phyloP scores from a whole-genome alignment of 495 filamentous ascomycete genomes.

The Pseudoneurospora amorphoporcata region DNA sequence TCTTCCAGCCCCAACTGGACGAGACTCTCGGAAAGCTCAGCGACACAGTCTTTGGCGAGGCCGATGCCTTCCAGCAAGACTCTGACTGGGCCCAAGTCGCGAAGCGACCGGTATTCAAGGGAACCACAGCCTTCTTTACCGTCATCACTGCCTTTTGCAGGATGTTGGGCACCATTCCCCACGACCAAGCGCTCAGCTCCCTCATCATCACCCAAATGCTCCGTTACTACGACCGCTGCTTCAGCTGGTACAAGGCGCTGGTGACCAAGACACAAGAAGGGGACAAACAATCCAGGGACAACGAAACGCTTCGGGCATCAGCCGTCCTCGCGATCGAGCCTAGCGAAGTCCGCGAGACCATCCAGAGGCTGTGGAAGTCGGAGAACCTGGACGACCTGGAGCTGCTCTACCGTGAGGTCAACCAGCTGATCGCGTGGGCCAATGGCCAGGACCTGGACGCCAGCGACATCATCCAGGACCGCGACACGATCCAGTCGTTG shows the following conservation, averaged over 20 bases:
- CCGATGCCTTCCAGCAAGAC: conserved; percentile 83
- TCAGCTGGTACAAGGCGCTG: conserved; percentile 72
- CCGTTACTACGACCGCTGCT: conserved; percentile 85
- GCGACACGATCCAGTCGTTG: conserved; percentile 70
- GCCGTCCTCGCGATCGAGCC: conserved; percentile 56
- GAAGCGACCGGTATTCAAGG: conserved; percentile 80
- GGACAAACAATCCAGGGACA: conserved; percentile 15
- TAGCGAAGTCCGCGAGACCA: conserved; percentile 55
- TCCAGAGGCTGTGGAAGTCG: conserved; percentile 52
- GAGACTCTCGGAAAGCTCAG: conserved; percentile 88
- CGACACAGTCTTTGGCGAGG: conserved; percentile 67
- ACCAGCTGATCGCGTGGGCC: conserved; percentile 52
- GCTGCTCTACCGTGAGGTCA: conserved; percentile 54
- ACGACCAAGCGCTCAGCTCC: conserved; percentile 89
- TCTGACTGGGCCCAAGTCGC: conserved; percentile 68
- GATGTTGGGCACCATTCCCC: conserved; percentile 90
- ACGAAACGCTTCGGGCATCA: conserved; percentile 53
- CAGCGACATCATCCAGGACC: conserved; percentile 79
- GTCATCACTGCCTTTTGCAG: conserved; percentile 83
- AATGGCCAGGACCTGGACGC: conserved; percentile 54
- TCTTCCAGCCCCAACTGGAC: conserved; percentile 93
- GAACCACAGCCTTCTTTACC: conserved; percentile 78
- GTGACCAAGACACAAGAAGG: conserved; percentile 44
- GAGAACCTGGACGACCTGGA: conserved; percentile 27
- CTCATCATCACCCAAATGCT: conserved; percentile 83